Evolutionary conservation across 1,284 basidiomycete species (phyloP).

Genomic region (Grifola frondosa): DNA sequence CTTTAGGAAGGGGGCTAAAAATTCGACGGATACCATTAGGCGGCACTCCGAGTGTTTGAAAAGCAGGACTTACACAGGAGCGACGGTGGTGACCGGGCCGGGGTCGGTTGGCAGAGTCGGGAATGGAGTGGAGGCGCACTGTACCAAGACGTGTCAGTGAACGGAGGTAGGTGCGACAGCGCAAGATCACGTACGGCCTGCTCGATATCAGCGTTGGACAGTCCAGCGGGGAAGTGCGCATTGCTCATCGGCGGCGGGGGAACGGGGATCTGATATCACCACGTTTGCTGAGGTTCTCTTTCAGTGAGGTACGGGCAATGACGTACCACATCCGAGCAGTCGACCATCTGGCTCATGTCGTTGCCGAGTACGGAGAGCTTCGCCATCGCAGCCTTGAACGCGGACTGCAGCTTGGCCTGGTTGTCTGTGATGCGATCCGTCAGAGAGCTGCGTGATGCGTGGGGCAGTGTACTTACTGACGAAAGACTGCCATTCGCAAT

Average conservation of each 20-base stretch:
- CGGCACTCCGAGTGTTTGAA: too few species aligned
- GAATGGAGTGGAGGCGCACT: slow-evolving; percentile 15
- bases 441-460: neutral
- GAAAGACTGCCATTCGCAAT: slow-evolving; percentile 28
- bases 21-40: too few species aligned
- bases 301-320: too few species aligned
- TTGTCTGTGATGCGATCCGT: slow-evolving; percentile 18
- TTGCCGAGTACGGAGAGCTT: slow-evolving; percentile 35
- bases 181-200: slow-evolving; percentile 8
- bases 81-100: slow-evolving; percentile 18
- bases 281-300: slow-evolving; percentile 1
- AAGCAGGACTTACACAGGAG: slow-evolving; percentile 10
- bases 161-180: neutral
- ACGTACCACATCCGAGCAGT: slow-evolving; percentile 30
- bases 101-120: slow-evolving; percentile 19
- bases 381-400: slow-evolving; percentile 31
- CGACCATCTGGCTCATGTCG: slow-evolving; percentile 22
- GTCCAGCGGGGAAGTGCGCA: slow-evolving; percentile 13
- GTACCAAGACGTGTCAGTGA: neutral
- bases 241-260: slow-evolving; percentile 4
- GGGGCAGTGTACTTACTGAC: slow-evolving; percentile 10
- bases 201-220: slow-evolving; percentile 14
- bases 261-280: too few species aligned
- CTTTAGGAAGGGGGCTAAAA: too few species aligned
- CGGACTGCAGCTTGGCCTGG: slow-evolving; percentile 27